phyloP scores from a whole-genome alignment of 2,329 filamentous ascomycete genomes.

The Cadophora malorum region DNA sequence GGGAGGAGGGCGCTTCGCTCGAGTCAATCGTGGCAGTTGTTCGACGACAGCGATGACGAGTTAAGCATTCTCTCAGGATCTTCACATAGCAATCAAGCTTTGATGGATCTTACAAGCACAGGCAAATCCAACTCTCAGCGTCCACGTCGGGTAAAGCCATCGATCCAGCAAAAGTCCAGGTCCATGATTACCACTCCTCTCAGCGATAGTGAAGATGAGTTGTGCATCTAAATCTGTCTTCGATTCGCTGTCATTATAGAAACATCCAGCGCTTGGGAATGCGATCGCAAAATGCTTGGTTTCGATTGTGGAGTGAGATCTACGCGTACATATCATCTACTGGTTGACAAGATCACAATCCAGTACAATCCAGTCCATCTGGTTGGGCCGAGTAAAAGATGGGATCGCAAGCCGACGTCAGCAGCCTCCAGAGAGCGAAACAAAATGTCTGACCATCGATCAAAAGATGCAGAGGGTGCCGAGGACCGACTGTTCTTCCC shows the following conservation, averaged over 20 bases:
- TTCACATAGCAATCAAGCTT: slow-evolving; percentile 26
- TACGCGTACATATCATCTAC: background rate
- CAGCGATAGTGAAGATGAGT: slow-evolving; percentile 43
- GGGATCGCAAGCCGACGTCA: background rate
- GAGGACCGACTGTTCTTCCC: background rate
- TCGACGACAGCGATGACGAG: slow-evolving; percentile 44
- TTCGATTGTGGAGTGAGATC: background rate
- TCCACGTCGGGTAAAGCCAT: slow-evolving; percentile 19
- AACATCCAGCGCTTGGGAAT: background rate
- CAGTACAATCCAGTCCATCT: background rate
- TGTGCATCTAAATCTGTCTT: slow-evolving; percentile 38
- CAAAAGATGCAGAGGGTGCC: background rate
- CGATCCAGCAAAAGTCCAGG: slow-evolving; percentile 4
- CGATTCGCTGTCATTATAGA: background rate
- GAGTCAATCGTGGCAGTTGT: slow-evolving; percentile 35
- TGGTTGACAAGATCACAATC: background rate
- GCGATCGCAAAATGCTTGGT: background rate
- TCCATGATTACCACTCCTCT: slow-evolving; percentile 15
- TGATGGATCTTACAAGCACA: slow-evolving; percentile 34
- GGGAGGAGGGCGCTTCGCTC: slow-evolving; percentile 32
- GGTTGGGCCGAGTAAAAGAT: background rate
- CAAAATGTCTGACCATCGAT: background rate
- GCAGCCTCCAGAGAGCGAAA: background rate
- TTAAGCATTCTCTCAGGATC: slow-evolving; percentile 39
- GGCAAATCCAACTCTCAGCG: slow-evolving; percentile 17